Evolutionary conservation across 345 rosid genomes (phyloP).

Genomic region (Rubroshorea leprosula): DNA sequence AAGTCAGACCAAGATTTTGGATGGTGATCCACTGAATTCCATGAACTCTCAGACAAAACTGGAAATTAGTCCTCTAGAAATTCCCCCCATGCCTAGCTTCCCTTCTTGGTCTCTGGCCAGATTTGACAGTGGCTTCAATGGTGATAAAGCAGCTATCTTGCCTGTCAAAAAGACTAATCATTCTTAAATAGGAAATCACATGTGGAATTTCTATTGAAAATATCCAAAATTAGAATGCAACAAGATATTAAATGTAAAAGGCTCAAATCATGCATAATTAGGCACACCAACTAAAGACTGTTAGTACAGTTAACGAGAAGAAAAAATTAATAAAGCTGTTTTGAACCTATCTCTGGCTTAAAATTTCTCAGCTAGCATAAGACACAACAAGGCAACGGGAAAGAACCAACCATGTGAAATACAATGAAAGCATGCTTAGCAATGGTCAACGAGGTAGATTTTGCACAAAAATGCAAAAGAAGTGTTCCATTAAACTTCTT

Average conservation of each 20-base stretch:
- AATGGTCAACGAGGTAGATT: no score
- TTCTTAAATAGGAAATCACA: background rate
- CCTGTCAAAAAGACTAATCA: constrained; percentile 4
- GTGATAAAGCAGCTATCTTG: constrained; percentile 33
- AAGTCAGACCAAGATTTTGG: constrained; percentile 40
- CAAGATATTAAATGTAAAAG: background rate
- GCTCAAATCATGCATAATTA: background rate
- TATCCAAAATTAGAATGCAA: background rate
- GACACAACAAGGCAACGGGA: no score
- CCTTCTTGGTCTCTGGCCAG: constrained; percentile 22
- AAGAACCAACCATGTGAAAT: no score
- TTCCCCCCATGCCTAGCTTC: constrained; percentile 7
- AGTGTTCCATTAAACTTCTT: no score
- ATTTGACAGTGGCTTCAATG: constrained; percentile 25
- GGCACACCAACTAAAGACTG: background rate
- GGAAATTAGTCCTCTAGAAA: constrained; percentile 24
- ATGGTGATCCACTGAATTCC: constrained; percentile 35
- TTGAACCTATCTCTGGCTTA: no score
- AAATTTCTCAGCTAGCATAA: no score
- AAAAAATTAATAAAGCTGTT: no score
- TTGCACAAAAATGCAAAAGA: no score
- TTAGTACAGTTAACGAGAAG: no score
- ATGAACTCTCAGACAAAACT: constrained; percentile 35
- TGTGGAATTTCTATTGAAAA: background rate
- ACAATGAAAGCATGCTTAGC: no score